Percentiles rank a stretch among this genome's conserved stretches.
These are phyloP conservation scores for Hondaea fermentalgiana DNA, from an alignment of 108 stramenopile genomes.

Conservation along the genomic window DNA sequence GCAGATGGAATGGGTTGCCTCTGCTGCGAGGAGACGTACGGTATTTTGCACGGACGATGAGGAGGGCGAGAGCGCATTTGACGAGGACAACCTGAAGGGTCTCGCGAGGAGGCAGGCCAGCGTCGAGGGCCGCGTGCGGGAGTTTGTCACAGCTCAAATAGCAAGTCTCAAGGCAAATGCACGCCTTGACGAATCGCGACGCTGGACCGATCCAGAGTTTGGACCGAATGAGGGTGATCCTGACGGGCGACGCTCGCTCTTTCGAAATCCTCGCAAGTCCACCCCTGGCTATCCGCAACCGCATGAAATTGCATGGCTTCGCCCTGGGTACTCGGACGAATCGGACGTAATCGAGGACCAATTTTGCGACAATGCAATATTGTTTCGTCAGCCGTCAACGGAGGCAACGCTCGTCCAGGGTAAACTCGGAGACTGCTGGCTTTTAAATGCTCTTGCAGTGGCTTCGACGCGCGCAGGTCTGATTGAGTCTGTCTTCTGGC, in stretches of 20 bases:
- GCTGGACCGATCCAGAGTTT: constrained; percentile 1
- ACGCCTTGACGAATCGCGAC: neutral
- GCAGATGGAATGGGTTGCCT: no score
- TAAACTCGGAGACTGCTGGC: neutral
- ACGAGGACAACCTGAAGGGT: no score
- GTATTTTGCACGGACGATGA: no score
- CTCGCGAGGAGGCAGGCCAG: no score
- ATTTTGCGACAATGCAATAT: neutral
- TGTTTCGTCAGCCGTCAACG: neutral
- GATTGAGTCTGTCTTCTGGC: neutral
- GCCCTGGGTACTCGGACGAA: neutral
- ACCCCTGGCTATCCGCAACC: neutral
- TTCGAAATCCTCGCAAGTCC: neutral
- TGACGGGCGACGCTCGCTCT: neutral
- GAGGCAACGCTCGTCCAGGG: neutral
- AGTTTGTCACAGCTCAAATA: no score
- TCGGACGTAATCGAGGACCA: neutral
- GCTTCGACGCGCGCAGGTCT: neutral
- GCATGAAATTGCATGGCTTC: neutral
- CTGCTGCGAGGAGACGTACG: no score
- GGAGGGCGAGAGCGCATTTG: no score
- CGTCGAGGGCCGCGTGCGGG: no score
- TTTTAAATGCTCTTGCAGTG: neutral
- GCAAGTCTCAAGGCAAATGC: no score
- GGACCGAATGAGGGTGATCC: neutral